Evolutionary conservation across 2,329 filamentous ascomycete genomes (phyloP), one percentile per base, ranked within the genome.

Genomic region (Fusarium sp.): DNA sequence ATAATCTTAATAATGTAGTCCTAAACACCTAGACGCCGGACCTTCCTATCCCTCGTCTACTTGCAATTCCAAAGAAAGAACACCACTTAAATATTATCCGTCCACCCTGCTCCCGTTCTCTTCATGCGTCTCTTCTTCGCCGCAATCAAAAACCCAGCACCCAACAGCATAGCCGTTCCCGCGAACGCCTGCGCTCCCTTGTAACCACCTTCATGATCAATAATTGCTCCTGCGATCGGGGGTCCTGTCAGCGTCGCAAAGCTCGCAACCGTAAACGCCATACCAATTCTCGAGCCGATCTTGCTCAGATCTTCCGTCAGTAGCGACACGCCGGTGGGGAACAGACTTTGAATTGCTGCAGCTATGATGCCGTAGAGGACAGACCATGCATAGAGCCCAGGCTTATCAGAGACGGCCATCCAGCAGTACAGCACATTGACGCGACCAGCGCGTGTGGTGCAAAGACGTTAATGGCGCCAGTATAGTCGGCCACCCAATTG

Each of bases 331-430:
- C 84, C 71, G 0, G 88, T 87, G 0, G 89, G 89, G 73, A 92
- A 90, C 8, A 92, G 74, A 3, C 84, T 84, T 79, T 92, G 89
- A 40, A 92, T 85, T 0, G 82, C 87, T 1, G 87, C 89, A 0
- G 83, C 86, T 1, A 82, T 81, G 33, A 92, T 79, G 3, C 91
- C 91, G 74, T 90, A 92, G 46, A 89, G 79, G 0, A 83, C 79
- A 0, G 85, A 79, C 82, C 90, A 92, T 2, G 79, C 83, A 73
- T 91, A 91, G 28, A 92, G 78, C 0, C 84, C 83, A 0, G 78
- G 48, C 1, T 83, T 75, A 17, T 78, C 78, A 2, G 75, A 64
- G 8, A 93, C 86, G 2, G 81, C 84, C 19, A 86, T 84, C 90
- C 90, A 92, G 67, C 79, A 81, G 60, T 86, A 86, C 19, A 85